Evolutionary conservation across 2,329 filamentous ascomycete species (phyloP), one percentile per base, ranked within the genome.

Genomic region (Coniochaeta hoffmannii): DNA sequence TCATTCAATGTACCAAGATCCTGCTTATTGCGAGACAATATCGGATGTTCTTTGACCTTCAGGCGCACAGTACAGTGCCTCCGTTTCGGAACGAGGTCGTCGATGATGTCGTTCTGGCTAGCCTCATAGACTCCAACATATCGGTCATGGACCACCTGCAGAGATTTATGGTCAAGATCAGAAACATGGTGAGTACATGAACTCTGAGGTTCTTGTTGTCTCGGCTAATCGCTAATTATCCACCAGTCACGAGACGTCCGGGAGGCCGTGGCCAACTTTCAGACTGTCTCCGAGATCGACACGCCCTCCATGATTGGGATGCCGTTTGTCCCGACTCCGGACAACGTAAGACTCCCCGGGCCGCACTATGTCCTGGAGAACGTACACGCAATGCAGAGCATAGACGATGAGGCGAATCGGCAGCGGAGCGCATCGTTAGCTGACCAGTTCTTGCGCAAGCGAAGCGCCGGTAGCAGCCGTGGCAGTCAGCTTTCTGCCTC

Each of bases 11-110:
- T 17, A 59, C 59, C 10, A 60, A 62, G 50, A 65, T 73, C 12
- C 60, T 74, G 17, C 58, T 74, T 31, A 63, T 68, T 15, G 69
- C 71, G 22, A 59, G 69, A 28, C 66, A 72, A 49, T 65, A 73
- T 53, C 59, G 62, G 15, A 61, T 74, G 4, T 73, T 69, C 55
- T 62, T 63, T 44, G 63, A 72, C 36, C 56, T 73, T 12, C 63
- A 63, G 2, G 64, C 68, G 3, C 63, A 67, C 22, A 72, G 69
- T 15, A 73, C 71, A 1, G 71, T 69, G 8, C 71, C 72, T 5
- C 60, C 71, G 2, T 70, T 69, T 65, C 63, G 66, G 30, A 63
- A 66, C 22, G 66, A 66, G 7, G 58, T 63, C 1, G 65, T 68
- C 2, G 65, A 68, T 53, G 69, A 71, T 26, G 55, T 60, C 1